These are phyloP conservation scores for Ophiostoma quercus DNA, from an alignment of 2,329 filamentous ascomycete genomes.

Conservation along the genomic window DNA sequence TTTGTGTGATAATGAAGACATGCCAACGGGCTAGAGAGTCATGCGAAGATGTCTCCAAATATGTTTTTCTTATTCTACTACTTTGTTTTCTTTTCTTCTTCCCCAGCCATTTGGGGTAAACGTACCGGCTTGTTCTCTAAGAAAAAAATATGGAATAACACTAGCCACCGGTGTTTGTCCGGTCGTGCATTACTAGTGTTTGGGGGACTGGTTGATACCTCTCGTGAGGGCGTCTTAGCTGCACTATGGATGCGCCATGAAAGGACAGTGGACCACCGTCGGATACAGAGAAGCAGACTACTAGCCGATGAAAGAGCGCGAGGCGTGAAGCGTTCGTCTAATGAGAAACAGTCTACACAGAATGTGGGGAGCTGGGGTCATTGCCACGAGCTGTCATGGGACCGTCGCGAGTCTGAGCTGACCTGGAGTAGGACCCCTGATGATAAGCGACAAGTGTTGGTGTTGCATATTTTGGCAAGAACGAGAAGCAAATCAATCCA, in stretches of 20 bases:
- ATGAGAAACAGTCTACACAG: neutral
- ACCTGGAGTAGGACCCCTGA: neutral
- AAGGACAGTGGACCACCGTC: neutral
- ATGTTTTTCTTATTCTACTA: neutral
- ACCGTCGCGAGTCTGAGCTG: neutral
- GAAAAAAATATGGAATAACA: neutral
- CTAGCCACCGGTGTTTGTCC: neutral
- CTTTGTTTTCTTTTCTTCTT: neutral
- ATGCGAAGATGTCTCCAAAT: neutral
- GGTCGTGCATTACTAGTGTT: neutral
- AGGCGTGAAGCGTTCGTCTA: neutral
- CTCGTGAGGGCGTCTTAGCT: neutral
- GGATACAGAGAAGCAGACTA: neutral
- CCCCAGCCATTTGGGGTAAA: neutral
- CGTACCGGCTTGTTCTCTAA: neutral
- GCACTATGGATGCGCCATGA: neutral
- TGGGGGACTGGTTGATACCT: neutral
- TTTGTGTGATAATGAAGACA: neutral
- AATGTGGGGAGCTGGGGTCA: slow-evolving; percentile 1
- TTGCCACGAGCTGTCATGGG: neutral
- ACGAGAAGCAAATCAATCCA: neutral
- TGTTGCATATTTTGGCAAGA: neutral
- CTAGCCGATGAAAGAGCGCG: neutral
- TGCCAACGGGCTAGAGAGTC: neutral
- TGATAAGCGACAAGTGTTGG: neutral